Conservation (phyloP, 2,329 filamentous ascomycete genomes). For the Fusarium oligoseptatum region DNA sequence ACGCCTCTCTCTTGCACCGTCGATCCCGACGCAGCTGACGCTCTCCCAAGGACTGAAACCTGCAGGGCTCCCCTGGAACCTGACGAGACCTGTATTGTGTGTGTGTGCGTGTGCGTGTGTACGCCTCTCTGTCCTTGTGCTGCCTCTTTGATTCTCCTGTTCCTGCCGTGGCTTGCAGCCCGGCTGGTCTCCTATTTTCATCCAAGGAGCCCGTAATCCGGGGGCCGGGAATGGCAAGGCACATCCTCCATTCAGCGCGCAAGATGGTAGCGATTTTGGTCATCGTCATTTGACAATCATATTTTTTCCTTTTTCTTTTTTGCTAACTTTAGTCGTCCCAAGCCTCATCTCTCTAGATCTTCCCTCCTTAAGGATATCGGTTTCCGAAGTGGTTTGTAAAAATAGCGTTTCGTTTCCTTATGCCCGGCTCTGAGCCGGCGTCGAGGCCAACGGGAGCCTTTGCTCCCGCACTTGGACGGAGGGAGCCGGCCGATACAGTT, state of each 20-base stretch:
- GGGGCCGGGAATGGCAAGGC: slow-evolving; percentile 6
- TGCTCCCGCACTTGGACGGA: slow-evolving; percentile 22
- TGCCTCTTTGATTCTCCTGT: slow-evolving; percentile 10
- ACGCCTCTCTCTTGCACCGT: slow-evolving; percentile 30
- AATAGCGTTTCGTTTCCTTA: slow-evolving; percentile 23
- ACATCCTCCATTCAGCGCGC: not conserved
- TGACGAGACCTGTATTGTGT: slow-evolving; percentile 5
- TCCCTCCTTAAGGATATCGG: slow-evolving; percentile 10
- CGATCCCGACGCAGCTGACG: slow-evolving; percentile 35
- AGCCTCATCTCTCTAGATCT: slow-evolving; percentile 7
- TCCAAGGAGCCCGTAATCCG: slow-evolving; percentile 18
- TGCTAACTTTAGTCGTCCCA: not conserved
- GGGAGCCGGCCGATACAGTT: slow-evolving; percentile 14
- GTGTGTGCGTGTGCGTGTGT: not conserved
- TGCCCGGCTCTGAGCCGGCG: slow-evolving; percentile 30
- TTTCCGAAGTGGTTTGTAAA: slow-evolving; percentile 4
- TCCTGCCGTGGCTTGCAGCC: slow-evolving; percentile 26
- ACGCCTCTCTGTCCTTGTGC: not conserved
- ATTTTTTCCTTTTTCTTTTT: not conserved
- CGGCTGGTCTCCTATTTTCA: slow-evolving; percentile 26
- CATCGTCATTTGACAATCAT: slow-evolving; percentile 31
- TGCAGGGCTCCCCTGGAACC: slow-evolving; percentile 17
- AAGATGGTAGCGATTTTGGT: not conserved
- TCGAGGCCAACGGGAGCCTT: slow-evolving; percentile 29
- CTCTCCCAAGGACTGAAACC: slow-evolving; percentile 38